Base-by-base conservation (phyloP, 2,329 filamentous ascomycete genomes). In the Alternaria hordeiaustralica region DNA sequence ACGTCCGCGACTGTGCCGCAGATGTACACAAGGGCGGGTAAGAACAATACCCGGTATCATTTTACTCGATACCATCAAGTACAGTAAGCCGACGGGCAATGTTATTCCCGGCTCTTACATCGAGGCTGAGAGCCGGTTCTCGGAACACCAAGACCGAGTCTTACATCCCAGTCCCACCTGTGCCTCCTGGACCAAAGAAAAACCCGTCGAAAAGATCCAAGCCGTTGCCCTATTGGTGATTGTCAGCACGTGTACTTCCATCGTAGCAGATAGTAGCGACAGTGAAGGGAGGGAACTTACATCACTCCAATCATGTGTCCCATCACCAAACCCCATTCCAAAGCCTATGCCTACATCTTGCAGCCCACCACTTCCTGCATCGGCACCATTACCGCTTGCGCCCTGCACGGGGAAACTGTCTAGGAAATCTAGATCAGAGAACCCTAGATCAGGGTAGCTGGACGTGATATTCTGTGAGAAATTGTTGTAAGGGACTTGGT, bases 151-250 rank as follows among this genome's bases (percentile, higher is more conserved):
- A 45, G n/a, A 18, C 36, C 36, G 21, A 21, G 3, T 3, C 21
- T 51, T 41, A 61, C 60, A 61, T 58, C 13, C 54, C 60, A 2
- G 54, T 58, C 3, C 55, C 55, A 2, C 59, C 59, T 6, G 59
- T 61, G n/a, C 59, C 59, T 15, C 60, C 60, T 4, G 60, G 60
- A 6, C 60, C 73, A 26, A 75, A 75, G 61, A 75, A 75, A 75
- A 92, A 92, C 0, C 88, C 88, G 73, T 92, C 90, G 78, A 93
- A 92, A 12, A 85, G 64, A 75, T 85, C 83, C 36, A 83, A 72
- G 7, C 79, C 78, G 56, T 76, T 78, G 2, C 79, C 49, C 49
- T 53, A n/a, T 20, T 8, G 9, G n/a, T 6, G 2, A 9, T 6
- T 10, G 49, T 51, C 21, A 51, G 28, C 49, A 51, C 15, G 10